Conservation (phyloP, 139 green algal species). For the Prasinococcaceae sp. region DNA sequence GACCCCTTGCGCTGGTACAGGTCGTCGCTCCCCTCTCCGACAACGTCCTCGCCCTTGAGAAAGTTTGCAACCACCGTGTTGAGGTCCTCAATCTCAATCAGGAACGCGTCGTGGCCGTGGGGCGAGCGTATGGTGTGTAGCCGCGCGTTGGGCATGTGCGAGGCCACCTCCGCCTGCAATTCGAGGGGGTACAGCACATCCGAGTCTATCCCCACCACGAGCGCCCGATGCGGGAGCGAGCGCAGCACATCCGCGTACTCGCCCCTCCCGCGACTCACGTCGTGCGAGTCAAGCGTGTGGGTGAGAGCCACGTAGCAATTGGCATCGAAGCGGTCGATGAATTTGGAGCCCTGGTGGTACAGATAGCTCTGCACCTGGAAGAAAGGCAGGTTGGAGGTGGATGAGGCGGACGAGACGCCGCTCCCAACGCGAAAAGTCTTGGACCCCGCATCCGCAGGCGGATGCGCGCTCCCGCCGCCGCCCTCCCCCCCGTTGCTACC, state of each 20-base stretch:
- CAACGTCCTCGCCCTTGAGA: not conserved
- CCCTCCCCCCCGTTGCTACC: no score
- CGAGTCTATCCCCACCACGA: slow-evolving; percentile 12
- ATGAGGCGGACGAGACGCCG: not conserved
- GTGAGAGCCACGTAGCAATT: slow-evolving; percentile 19
- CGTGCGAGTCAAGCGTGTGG: slow-evolving; percentile 14
- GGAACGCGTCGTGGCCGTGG: slow-evolving; percentile 18
- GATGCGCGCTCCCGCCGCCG: no score
- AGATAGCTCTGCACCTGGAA: slow-evolving; percentile 13
- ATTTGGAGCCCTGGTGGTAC: slow-evolving; percentile 13
- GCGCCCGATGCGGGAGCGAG: not conserved
- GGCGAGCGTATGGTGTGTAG: slow-evolving; percentile 13
- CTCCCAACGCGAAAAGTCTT: no score
- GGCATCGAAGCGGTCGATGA: slow-evolving; percentile 13
- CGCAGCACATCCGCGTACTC: slow-evolving; percentile 7
- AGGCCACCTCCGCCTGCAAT: slow-evolving; percentile 9
- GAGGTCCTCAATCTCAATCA: slow-evolving; percentile 17
- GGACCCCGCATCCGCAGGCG: no score
- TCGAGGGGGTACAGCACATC: slow-evolving; percentile 16
- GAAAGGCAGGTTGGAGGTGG: not conserved
- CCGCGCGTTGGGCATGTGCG: slow-evolving; percentile 7
- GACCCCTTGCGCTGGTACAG: no score
- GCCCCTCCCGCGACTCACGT: slow-evolving; percentile 4
- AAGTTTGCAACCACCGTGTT: slow-evolving; percentile 6
- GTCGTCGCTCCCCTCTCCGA: no score